These are phyloP conservation scores for Drechslera avenae DNA, from an alignment of 2,329 filamentous ascomycete species.

Conservation along the genomic window DNA sequence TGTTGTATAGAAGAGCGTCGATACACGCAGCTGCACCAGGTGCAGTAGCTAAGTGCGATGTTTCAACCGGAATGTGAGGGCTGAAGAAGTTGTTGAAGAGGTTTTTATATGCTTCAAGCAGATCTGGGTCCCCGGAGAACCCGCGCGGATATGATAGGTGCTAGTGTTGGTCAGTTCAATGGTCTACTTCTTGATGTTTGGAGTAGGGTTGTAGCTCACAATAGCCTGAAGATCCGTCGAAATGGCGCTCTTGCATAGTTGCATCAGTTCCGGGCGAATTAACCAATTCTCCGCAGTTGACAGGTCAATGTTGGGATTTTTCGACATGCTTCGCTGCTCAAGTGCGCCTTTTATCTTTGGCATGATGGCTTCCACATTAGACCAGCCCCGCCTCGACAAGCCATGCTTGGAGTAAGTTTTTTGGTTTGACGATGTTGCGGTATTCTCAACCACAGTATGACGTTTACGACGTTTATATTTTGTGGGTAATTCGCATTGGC, in stretches of 20 bases:
- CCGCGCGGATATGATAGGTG: background rate
- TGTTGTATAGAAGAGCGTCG: conserved; percentile 40
- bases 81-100: conserved; percentile 39
- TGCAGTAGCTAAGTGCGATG: conserved; percentile 24
- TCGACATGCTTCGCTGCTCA: background rate
- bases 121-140: conserved; percentile 21
- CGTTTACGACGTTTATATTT: no score
- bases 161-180: no score
- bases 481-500: no score
- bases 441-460: no score
- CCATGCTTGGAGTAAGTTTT: no score
- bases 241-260: conserved; percentile 13
- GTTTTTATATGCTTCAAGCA: conserved; percentile 20
- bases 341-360: background rate
- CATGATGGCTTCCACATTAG: background rate
- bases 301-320: conserved; percentile 21
- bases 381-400: no score
- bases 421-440: no score
- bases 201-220: no score
- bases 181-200: no score
- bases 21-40: conserved; percentile 24
- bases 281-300: conserved; percentile 31
- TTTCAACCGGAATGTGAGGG: conserved; percentile 23
- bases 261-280: conserved; percentile 21
- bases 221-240: background rate